A percentile compares a stretch with the other conserved stretches of the same genome.
phyloP scores from a whole-genome alignment of 108 stramenopile species.

The Phaeodactylum tricornutum region DNA sequence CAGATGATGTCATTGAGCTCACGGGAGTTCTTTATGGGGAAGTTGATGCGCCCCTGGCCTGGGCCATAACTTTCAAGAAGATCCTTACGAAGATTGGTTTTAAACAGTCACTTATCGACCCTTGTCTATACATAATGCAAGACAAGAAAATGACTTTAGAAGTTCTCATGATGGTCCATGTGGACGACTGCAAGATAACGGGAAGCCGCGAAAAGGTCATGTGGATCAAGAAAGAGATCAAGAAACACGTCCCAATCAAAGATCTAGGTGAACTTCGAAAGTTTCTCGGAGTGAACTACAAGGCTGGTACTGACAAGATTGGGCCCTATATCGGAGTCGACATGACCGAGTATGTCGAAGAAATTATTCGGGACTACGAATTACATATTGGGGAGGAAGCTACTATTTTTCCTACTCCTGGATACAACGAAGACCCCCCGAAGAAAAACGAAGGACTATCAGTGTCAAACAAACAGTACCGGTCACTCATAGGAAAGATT shows the following conservation, averaged over 20 bases:
- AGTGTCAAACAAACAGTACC: too few relatives aligned
- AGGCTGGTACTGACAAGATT: neutral
- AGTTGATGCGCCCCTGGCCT: too few relatives aligned
- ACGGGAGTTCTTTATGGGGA: too few relatives aligned
- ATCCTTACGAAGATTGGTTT: too few relatives aligned
- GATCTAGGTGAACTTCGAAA: slow-evolving; percentile 10
- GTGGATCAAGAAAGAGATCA: slow-evolving; percentile 6
- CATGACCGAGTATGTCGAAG: slow-evolving; percentile 1
- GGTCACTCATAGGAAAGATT: slow-evolving; percentile 7
- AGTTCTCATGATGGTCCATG: slow-evolving; percentile 8
- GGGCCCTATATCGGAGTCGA: neutral
- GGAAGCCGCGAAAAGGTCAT: neutral
- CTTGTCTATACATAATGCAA: too few relatives aligned
- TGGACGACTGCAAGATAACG: slow-evolving; percentile 11
- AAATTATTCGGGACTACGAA: neutral
- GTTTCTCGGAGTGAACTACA: slow-evolving; percentile 12
- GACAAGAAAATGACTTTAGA: too few relatives aligned
- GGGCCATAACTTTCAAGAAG: too few relatives aligned
- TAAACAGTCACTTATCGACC: too few relatives aligned
- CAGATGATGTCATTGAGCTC: too few relatives aligned
- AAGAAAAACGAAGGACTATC: too few relatives aligned
- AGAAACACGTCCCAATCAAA: slow-evolving; percentile 7
- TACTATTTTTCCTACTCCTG: too few relatives aligned
- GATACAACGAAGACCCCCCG: too few relatives aligned
- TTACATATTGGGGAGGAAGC: neutral